Percentiles rank a stretch among this genome's conserved stretches.
phyloP scores from a whole-genome alignment of 2,329 filamentous ascomycete species.

The Alternaria longipes region DNA sequence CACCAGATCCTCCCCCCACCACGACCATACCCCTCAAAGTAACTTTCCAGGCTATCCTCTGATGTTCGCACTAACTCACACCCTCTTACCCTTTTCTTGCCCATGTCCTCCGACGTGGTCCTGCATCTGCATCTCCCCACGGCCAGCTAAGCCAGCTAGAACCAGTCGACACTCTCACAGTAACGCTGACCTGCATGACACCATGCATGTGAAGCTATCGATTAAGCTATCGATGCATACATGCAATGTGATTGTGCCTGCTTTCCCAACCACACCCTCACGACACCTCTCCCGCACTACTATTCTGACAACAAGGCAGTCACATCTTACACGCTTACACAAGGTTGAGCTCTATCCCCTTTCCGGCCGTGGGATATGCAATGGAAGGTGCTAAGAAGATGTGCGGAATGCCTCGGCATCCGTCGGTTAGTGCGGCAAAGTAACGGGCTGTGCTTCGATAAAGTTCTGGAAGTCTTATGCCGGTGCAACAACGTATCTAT shows the following conservation, averaged over 20 bases:
- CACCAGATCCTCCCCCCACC: slow-evolving; percentile 1
- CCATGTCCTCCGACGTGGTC: slow-evolving; percentile 16
- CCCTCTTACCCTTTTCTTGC: not conserved
- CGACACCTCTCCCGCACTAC: slow-evolving; percentile 1
- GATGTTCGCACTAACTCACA: not conserved
- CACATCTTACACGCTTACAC: not conserved
- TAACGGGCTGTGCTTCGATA: slow-evolving; percentile 7
- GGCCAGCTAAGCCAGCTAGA: slow-evolving; percentile 3
- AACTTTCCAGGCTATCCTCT: slow-evolving; percentile 12
- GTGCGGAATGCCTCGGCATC: slow-evolving; percentile 34
- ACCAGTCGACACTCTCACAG: not conserved
- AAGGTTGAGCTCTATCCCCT: not conserved
- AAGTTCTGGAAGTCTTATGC: slow-evolving; percentile 1
- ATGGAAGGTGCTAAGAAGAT: slow-evolving; percentile 31
- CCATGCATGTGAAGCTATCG: slow-evolving; percentile 14
- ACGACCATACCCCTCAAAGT: slow-evolving; percentile 8
- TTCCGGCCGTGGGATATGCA: slow-evolving; percentile 33
- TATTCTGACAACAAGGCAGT: not conserved
- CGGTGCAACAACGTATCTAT: not conserved
- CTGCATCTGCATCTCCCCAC: not conserved
- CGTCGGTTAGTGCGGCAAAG: slow-evolving; percentile 17
- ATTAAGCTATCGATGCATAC: slow-evolving; percentile 18
- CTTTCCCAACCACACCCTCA: slow-evolving; percentile 9
- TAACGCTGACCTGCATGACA: slow-evolving; percentile 2
- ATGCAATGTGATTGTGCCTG: slow-evolving; percentile 21